These are phyloP conservation scores for Talaromyces amestolkiae DNA, from an alignment of 2,329 filamentous ascomycete genomes.

Conservation along the genomic window DNA sequence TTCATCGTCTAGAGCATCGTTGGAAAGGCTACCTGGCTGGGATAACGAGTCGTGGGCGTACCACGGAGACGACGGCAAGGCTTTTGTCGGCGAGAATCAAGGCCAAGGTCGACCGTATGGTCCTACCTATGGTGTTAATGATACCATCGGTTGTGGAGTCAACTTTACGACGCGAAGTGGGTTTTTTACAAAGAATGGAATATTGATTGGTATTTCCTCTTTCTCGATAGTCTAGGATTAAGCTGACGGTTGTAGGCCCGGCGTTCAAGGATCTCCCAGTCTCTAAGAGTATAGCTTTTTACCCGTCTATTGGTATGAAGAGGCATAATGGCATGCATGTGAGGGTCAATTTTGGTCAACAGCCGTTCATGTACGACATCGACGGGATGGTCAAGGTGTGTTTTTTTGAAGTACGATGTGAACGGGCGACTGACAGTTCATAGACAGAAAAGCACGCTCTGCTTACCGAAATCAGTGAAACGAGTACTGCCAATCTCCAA, in stretches of 20 bases:
- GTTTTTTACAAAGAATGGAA: constrained; percentile 66
- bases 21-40: constrained; percentile 64
- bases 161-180: constrained; percentile 61
- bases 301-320: constrained; percentile 65
- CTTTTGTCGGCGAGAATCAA: constrained; percentile 58
- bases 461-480: constrained; percentile 59
- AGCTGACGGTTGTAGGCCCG: constrained; percentile 51
- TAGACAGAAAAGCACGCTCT: constrained; percentile 63
- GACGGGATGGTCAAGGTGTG: constrained; percentile 75
- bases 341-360: constrained; percentile 62
- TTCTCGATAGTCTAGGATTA: not conserved
- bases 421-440: not conserved
- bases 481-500: constrained; percentile 59
- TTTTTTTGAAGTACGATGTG: not conserved
- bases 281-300: constrained; percentile 39
- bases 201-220: constrained; percentile 50
- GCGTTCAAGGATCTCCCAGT: constrained; percentile 46
- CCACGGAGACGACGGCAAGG: constrained; percentile 64
- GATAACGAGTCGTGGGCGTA: constrained; percentile 65
- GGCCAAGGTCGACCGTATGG: constrained; percentile 57
- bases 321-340: constrained; percentile 58
- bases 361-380: constrained; percentile 86
- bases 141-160: constrained; percentile 64
- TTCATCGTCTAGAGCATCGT: constrained; percentile 56
- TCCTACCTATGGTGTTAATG: constrained; percentile 57